Conservation (phyloP, 2,329 filamentous ascomycete genomes). For the Annulohypoxylon truncatum region DNA sequence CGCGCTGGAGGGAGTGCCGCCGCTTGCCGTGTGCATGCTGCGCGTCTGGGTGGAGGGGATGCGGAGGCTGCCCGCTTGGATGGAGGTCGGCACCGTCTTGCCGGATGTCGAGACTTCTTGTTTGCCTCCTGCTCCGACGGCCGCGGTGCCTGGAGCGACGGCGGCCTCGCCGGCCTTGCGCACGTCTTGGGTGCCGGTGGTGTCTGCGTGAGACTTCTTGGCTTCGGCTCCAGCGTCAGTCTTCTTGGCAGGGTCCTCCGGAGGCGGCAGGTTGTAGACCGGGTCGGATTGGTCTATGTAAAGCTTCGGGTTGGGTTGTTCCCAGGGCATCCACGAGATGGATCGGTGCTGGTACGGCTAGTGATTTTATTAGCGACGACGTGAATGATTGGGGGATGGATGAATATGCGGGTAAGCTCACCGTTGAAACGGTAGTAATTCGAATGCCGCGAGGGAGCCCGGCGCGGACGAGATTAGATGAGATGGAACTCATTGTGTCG, state of each 20-base stretch:
- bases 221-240: too few relatives aligned
- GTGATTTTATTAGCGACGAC: conserved; percentile 13
- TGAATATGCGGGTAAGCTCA: not conserved
- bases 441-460: not conserved
- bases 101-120: conserved; percentile 30
- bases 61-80: conserved; percentile 7
- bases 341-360: conserved; percentile 9
- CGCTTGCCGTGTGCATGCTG: not conserved
- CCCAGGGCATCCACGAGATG: conserved; percentile 47
- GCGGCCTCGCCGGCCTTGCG: conserved; percentile 16
- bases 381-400: not conserved
- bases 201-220: not conserved
- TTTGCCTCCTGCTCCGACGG: conserved; percentile 19
- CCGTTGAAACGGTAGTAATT: not conserved
- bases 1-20: not conserved
- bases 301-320: conserved; percentile 43
- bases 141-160: conserved; percentile 15
- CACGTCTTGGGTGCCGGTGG: not conserved
- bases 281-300: conserved; percentile 20
- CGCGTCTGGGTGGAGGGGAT: conserved; percentile 16
- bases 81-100: conserved; percentile 22
- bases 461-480: conserved; percentile 5
- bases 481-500: conserved; percentile 33
- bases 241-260: not conserved
- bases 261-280: not conserved